Base-by-base conservation (phyloP, 352 stramenopile species). In the Globisporangium recalcitrans region DNA sequence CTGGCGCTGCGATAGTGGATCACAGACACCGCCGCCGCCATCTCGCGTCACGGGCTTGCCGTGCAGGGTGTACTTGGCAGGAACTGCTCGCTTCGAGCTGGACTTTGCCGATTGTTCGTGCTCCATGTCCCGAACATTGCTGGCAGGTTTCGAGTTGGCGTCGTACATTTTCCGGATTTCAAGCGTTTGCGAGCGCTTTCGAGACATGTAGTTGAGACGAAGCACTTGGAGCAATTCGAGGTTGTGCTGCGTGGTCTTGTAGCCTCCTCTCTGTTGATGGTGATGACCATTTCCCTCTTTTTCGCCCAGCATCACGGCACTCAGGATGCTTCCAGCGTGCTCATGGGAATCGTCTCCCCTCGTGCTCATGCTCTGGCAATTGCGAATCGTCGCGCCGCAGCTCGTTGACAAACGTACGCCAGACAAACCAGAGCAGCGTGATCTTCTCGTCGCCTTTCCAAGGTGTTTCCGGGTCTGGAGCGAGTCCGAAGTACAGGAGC, bases 401-500 rank as follows among this genome's bases (percentile, higher is more conserved):
- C 56, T 54, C 64, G 27, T 65, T 64, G 13, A 57, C 32, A 27
- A 74, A 69, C 47, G 69, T 68, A 31, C 47, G 69, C 78, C 78
- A 88, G 14, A 73, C 74, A 29, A 83, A 67, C 78, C 76, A 88
- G 1, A 88, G 61, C 16, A 88, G 40, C 26, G 78, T 85, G 19
- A 78, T 51, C 3, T 67, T 27, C 24, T 71, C 6, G 22, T 73
- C 62, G 6, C 63, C 56, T 60, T 73, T 56, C 63, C 69, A 85
- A 3, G 60, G 63, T 1, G 74, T 76, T n/a, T 75, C 71, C 16
- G 74, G 58, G 31, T 74, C 67, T 1, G 71, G 60, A 22, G 84
- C 74, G 34, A 88, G 72, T 19, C 78, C 78, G 29, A 88, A 88
- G 44, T 84, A 82, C 10, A 88, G 58, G 2, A 88, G 40, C 0